Conservation (phyloP, 495 filamentous ascomycete genomes). For the Extremus antarcticus region DNA sequence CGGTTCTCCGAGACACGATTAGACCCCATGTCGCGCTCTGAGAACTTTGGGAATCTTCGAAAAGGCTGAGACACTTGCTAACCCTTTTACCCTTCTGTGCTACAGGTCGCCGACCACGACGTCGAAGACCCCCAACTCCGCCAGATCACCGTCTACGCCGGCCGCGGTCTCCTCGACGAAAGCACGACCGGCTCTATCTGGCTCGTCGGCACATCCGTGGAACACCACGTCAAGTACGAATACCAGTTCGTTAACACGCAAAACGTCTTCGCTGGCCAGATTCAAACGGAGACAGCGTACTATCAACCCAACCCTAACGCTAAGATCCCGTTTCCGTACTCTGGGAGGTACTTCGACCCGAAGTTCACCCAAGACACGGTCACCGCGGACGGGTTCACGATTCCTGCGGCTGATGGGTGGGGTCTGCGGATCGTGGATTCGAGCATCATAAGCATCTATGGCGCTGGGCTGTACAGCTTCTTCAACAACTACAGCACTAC, state of each 20-base stretch:
- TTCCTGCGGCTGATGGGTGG: constrained; percentile 40
- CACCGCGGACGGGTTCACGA: constrained; percentile 47
- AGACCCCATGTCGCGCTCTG: no score
- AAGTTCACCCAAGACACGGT: constrained; percentile 14
- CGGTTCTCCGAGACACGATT: no score
- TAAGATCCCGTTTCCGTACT: constrained; percentile 43
- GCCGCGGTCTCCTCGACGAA: constrained; percentile 56
- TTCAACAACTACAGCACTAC: constrained; percentile 28
- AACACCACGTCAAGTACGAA: constrained; percentile 29
- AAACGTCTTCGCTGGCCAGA: constrained; percentile 26
- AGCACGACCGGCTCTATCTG: constrained; percentile 41
- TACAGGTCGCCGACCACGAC: constrained; percentile 35
- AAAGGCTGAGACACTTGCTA: no score
- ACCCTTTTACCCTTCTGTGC: no score
- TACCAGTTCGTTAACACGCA: constrained; percentile 28
- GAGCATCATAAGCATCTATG: constrained; percentile 45
- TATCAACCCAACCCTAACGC: constrained; percentile 58
- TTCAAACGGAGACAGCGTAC: constrained; percentile 23
- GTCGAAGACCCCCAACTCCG: constrained; percentile 46
- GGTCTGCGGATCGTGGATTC: constrained; percentile 55
- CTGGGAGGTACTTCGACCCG: constrained; percentile 32
- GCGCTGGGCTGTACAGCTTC: constrained; percentile 28
- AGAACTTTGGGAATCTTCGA: no score
- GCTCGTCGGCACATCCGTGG: constrained; percentile 36
- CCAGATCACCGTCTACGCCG: constrained; percentile 58